A percentile compares a stretch with the other conserved stretches of the same genome.
phyloP scores from a whole-genome alignment of 257 asterid genomes.

The Solanum peruvianum region DNA sequence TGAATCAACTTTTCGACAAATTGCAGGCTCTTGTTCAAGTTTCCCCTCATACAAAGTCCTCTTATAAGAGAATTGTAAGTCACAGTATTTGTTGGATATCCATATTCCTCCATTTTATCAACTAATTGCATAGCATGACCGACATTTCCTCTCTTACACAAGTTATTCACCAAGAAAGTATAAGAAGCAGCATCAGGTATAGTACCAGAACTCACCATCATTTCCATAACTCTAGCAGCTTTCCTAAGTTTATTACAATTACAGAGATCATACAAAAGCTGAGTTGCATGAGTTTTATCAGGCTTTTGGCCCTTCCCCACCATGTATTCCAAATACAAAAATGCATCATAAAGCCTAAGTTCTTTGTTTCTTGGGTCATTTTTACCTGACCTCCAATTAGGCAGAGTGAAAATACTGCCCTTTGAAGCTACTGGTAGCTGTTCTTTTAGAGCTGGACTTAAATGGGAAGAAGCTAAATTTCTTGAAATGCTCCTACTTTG shows the following conservation, averaged over 20 bases:
- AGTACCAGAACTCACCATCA: conserved; percentile 58
- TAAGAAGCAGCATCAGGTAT: conserved; percentile 64
- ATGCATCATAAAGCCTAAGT: conserved; percentile 54
- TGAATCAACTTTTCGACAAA: conserved; percentile 57
- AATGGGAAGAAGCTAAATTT: conserved; percentile 32
- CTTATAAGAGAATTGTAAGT: conserved; percentile 67
- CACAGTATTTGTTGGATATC: conserved; percentile 52
- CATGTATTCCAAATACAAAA: conserved; percentile 66
- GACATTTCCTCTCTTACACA: conserved; percentile 75
- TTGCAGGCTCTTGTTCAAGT: conserved; percentile 46
- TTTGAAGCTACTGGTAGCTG: conserved; percentile 7
- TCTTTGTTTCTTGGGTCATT: conserved; percentile 52
- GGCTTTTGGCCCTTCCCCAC: conserved; percentile 66
- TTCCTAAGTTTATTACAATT: conserved; percentile 53
- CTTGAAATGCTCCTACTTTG: conserved; percentile 20
- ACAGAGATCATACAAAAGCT: conserved; percentile 74
- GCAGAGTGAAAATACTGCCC: conserved; percentile 45
- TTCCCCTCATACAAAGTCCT: conserved; percentile 76
- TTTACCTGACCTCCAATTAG: conserved; percentile 69
- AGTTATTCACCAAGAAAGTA: conserved; percentile 54
- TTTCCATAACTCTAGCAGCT: conserved; percentile 77
- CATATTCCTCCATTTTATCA: conserved; percentile 74
- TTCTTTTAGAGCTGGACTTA: background rate
- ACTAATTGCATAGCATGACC: conserved; percentile 92
- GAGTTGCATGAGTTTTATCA: conserved; percentile 52